Conservation (phyloP, 371 early-diverging fungal genomes). For the Rhizopus microsporus region DNA sequence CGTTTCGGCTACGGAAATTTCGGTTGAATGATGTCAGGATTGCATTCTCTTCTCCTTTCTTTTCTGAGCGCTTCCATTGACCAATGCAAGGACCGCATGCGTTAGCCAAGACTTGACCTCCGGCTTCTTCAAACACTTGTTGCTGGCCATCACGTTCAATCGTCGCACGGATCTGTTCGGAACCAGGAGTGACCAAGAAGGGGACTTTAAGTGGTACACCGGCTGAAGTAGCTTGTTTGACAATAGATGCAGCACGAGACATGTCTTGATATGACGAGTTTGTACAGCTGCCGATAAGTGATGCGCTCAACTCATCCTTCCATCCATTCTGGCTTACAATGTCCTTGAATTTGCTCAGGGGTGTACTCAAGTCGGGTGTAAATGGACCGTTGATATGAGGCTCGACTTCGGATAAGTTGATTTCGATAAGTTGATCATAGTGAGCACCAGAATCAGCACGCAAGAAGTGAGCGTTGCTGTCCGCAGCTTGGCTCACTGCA, state of each 20-base stretch:
- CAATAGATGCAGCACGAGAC: constrained; percentile 87
- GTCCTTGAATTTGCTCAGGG: constrained; percentile 81
- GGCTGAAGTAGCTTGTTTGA: constrained; percentile 78
- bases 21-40: constrained; percentile 97
- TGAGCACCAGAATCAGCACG: constrained; percentile 47
- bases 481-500: constrained; percentile 73
- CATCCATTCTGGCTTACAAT: constrained; percentile 80
- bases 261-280: constrained; percentile 97
- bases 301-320: constrained; percentile 85
- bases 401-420: constrained; percentile 86
- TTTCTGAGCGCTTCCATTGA: constrained; percentile 88
- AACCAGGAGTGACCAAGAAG: constrained; percentile 94
- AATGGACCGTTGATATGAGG: constrained; percentile 97
- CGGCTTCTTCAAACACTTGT: constrained; percentile 77
- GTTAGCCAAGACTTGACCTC: constrained; percentile 87
- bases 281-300: constrained; percentile 95
- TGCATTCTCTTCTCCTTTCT: constrained; percentile 74
- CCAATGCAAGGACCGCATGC: constrained; percentile 92
- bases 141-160: constrained; percentile 92
- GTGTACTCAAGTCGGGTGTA: constrained; percentile 93
- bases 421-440: constrained; percentile 92
- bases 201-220: constrained; percentile 80
- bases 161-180: constrained; percentile 96
- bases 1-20: constrained; percentile 95
- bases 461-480: constrained; percentile 55